These are phyloP conservation scores for Boletus subcaerulescens DNA, from an alignment of 768 basidiomycete species.

Conservation along the genomic window DNA sequence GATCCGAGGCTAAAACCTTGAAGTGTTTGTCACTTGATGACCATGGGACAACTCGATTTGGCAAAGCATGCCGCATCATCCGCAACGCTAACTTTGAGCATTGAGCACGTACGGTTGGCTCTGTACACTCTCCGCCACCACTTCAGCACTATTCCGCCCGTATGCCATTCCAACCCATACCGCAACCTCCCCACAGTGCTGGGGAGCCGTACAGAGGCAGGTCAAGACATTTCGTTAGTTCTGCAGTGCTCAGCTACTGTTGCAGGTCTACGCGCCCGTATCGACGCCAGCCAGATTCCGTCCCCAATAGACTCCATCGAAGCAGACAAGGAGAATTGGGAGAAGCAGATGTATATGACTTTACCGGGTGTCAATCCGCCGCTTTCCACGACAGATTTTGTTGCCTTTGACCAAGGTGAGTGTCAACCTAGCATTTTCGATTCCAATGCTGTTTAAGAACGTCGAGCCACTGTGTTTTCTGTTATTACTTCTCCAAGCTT, in stretches of 20 bases:
- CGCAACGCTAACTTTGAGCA: no score
- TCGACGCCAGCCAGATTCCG: slow-evolving; percentile 90
- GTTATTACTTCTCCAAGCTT: not conserved
- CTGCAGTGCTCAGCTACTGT: slow-evolving; percentile 3
- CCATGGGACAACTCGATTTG: no score
- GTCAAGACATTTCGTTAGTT: slow-evolving; percentile 1
- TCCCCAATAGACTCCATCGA: slow-evolving; percentile 81
- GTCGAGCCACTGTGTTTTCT: not conserved
- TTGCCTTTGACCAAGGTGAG: slow-evolving; percentile 88
- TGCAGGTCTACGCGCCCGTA: slow-evolving; percentile 72
- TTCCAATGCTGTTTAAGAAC: not conserved
- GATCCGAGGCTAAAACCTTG: no score
- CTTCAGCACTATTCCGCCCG: not conserved
- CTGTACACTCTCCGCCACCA: not conserved
- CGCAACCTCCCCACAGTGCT: slow-evolving; percentile 58
- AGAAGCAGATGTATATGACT: slow-evolving; percentile 64
- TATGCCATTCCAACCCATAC: slow-evolving; percentile 39
- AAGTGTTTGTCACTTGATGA: no score
- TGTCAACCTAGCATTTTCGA: not conserved
- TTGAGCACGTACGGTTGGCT: no score
- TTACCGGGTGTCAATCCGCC: slow-evolving; percentile 66
- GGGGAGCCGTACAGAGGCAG: slow-evolving; percentile 47
- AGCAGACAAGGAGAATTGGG: slow-evolving; percentile 76
- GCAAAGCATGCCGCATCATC: no score
- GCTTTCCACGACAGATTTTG: slow-evolving; percentile 80